Evolutionary conservation across 805 yeast species (phyloP), one percentile per base, ranked within the genome.

Genomic region (Candida vartiovaarae): DNA sequence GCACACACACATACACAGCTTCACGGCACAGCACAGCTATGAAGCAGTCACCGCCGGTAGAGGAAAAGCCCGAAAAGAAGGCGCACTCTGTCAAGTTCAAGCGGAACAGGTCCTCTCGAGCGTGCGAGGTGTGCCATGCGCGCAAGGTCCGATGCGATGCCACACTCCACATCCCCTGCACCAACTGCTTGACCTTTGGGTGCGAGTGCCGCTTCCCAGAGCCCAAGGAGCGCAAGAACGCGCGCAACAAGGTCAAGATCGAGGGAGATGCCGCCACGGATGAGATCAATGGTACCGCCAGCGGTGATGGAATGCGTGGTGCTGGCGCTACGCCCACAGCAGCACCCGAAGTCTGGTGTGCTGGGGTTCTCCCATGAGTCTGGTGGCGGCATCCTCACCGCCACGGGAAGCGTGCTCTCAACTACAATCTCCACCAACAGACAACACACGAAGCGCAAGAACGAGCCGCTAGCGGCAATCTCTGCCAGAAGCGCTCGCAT

Each of bases 91-190:
- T 49, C 75, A 84, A 39, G 48, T 58, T 57, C 51, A 58, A 58
- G 38, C 40, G 62, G 32, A 55, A 52, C 45, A 65, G 90, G 41
- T 84, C 88, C 0, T 66, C 84, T 7, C 63, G 86, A 38, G 91
- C 90, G 3, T 84, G 93, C 57, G 73, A 76, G 34, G 83, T 84
- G n/a, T 85, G 93, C 56, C 79, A 87, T 43, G 74, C 82, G 6
- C 68, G 93, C 32, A 84, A 84, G 54, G 93, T 84, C n/a, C 74
- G 89, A 32, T 84, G 95, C 63, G 87, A 82, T 56, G 85, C 83
- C 9, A 82, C 70, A 10, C 59, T 61, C 31, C 73, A 66, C 43
- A 67, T 69, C 55, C 84, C 84, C 0, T 79, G 85, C 54, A 74
- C 89, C 24, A 83, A 83, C 60, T 83, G 91, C 57, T 68, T 75